Evolutionary conservation across 2,329 filamentous ascomycete genomes (phyloP), one percentile per base, ranked within the genome.

Genomic region (Cladosporium oxysporum): DNA sequence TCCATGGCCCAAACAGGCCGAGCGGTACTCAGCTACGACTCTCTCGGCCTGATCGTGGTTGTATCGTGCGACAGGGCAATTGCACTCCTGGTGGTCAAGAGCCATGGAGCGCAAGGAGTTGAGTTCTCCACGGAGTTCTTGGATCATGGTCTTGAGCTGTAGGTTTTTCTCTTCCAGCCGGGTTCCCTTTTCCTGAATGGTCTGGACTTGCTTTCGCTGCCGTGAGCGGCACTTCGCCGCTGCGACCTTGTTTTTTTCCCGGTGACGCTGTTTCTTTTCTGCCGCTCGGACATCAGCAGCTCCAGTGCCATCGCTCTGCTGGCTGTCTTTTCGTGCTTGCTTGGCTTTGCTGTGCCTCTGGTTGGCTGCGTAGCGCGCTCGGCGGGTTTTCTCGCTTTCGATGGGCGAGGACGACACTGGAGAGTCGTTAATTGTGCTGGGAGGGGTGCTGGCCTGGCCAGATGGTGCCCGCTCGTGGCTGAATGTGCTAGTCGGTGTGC

Each of bases 181-280:
- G 28, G 26, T 35, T 14, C 55, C 31, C 26, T 59, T 64, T 2
- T 37, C 33, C 18, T 58, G 33, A 23, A 58, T 64, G 11, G n/a
- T 52, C 26, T 64, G 37, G 14, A 52, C 55, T 16, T 64, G 62
- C 29, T 58, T 59, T 11, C 55, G 37, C 23, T 64, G 52, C 5
- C 55, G 37, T 8, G 35, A 37, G 28, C 62, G 37, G 26, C 62
- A 64, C 23, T 64, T 64, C 0, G 62, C 62, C 2, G 62, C 62
- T 5, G 62, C 62, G 28, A 64, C 28, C 33, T 59, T 58, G 31
- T 64, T 64, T 41, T 64, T 64, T 33, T 64, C 62, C 14, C 62
- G 62, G 28, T 50, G 57, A 2, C 33, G 28, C 18, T 41, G 28
- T 41, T 58, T 58, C 10, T 28, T 58, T 28, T 18, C 26, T 12